Base-by-base conservation (phyloP, 495 filamentous ascomycete species). In the Talaromyces borbonicus region DNA sequence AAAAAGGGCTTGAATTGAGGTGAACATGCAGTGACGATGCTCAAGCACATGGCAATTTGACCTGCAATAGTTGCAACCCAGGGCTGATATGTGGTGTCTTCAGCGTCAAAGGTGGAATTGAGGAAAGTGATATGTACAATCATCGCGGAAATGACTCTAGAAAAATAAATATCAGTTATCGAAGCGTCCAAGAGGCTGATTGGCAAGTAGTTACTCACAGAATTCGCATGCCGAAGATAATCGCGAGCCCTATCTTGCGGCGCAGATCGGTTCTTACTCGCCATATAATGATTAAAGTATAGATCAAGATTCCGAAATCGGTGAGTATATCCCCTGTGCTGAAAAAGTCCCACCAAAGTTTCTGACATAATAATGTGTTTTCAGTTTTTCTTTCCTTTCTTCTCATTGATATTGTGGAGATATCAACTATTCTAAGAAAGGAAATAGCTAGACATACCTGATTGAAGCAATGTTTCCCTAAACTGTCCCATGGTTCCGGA, bases 1-100 rank as follows among this genome's bases (percentile, higher is more conserved):
- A 73, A 52, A 51, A 74, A 69, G 0, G 69, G 69, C 22, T 67
- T 68, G 24, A 73, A 63, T 36, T 72, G 71, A 0, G 70, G 67
- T 0, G 63, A 56, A 46, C 68, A 73, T 1, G 68, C 59, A 8
- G 68, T 69, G 9, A 67, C 51, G 4, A 71, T 61, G 33, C 66
- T 65, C 3, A 69, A 48, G 4, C 55, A 55, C 16, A 67, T 59
- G 12, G 58, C 55, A 24, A 66, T 55, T 26, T 66, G 64, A n/a
- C 59, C 64, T 6, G 55, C 56, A 19, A 68, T 45, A 5, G 54
- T 50, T 12, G 57, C 51, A 1, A 56, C 39, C 62, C 61, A 68
- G 19, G 51, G 43, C 49, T 55, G 52, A 23, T 49, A 51, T 2
- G 63, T 58, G 1, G 46, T 32, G 32, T 67, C 58, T 0, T 22